Evolutionary conservation across 371 early-diverging fungal species (phyloP), one percentile per base, ranked within the genome.

Genomic region (Rhizoclosmatium hyalinum): DNA sequence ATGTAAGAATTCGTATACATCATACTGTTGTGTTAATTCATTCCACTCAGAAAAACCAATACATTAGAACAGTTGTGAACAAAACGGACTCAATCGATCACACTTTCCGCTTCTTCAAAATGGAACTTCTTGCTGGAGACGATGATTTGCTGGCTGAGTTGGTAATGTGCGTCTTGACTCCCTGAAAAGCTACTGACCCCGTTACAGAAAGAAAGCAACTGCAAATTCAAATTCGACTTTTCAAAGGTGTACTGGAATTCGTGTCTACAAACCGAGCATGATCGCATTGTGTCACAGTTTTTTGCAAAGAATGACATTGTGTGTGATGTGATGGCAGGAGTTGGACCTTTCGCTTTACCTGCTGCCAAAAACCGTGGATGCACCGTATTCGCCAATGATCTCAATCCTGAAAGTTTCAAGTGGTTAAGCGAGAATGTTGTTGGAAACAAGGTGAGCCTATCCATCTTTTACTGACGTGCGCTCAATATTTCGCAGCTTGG

Each of bases 161-260:
- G 83, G 95, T 94, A 87, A 32, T 70, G 82, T 47, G 5, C 14
- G 3, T 8, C 2, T 50, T 6, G 2, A 50, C 6, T 50, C 6
- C 46, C 10, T 55, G 54, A 53, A 41, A 58, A 8, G 2, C 10
- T 32, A 58, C 21, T 32, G 0, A 19, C 58, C 12, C 12, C 1
- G 0, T 50, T 46, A 14, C 83, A 95, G 94, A 89, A 90, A 79
- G 99, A 99, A 80, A 93, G 93, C 78, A 92, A 90, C 3, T 97
- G 98, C 81, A 84, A 81, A 64, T 99, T 98, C 85, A 85, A 89
- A 66, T 95, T 99, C 75, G 98, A 99, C 78, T 98, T 96, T 75
- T 94, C 97, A 17, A 91, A 94, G 75, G 99, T 99, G 3, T 99
- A 99, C 82, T 99, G 99, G 99, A 99, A 99, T 86, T 98, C 99